Conservation (phyloP, 202 grass and related monocot genomes). For the Schoenoplectus triqueter region DNA sequence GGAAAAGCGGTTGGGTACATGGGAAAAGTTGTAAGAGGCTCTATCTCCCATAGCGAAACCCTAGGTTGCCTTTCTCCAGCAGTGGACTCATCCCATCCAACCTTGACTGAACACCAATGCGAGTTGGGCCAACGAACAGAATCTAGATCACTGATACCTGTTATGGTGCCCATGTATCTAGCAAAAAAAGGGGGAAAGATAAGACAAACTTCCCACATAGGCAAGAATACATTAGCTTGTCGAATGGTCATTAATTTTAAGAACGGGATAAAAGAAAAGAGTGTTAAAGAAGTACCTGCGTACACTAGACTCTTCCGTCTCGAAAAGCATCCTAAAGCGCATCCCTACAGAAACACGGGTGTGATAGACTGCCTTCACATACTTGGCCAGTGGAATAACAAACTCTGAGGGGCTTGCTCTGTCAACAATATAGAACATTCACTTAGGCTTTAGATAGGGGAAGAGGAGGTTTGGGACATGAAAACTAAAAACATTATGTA, state of each 20-base stretch:
- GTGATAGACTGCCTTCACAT: slow-evolving; percentile 95
- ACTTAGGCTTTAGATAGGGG: background rate
- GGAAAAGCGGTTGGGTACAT: slow-evolving; percentile 96
- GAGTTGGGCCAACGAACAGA: slow-evolving; percentile 87
- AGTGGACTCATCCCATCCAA: slow-evolving; percentile 98
- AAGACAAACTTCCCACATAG: slow-evolving; percentile 17
- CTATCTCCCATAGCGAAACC: slow-evolving; percentile 95
- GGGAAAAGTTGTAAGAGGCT: slow-evolving; percentile 92
- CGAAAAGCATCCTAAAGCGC: slow-evolving; percentile 98
- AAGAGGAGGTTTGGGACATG: too few species aligned
- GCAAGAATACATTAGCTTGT: background rate
- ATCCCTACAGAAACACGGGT: slow-evolving; percentile 91
- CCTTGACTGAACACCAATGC: slow-evolving; percentile 96
- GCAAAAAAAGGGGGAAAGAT: slow-evolving; percentile 43
- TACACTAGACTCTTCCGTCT: slow-evolving; percentile 95
- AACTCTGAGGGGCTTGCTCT: slow-evolving; percentile 98
- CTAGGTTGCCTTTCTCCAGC: slow-evolving; percentile 87
- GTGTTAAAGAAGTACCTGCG: slow-evolving; percentile 50
- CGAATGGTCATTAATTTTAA: background rate
- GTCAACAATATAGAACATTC: slow-evolving; percentile 20
- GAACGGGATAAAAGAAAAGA: slow-evolving; percentile 17
- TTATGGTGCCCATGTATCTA: slow-evolving; percentile 99
- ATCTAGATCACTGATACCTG: slow-evolving; percentile 83
- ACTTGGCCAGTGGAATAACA: slow-evolving; percentile 89
- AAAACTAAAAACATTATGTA: slow-evolving; percentile 5